phyloP scores from a whole-genome alignment of 2,329 filamentous ascomycete genomes.

The Diaporthe sp. region DNA sequence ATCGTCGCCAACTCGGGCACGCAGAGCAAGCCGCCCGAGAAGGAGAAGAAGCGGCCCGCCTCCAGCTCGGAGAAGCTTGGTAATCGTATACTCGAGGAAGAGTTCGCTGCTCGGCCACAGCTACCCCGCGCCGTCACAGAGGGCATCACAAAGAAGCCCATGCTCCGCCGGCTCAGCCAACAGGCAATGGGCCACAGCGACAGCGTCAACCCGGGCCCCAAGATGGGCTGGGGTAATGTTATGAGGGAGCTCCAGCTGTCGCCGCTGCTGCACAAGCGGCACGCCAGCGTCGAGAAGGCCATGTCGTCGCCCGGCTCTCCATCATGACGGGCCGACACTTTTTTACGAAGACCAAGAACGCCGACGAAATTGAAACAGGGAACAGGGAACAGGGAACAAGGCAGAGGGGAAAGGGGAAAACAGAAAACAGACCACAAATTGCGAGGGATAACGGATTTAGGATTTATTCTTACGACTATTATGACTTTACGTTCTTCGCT shows the following conservation, averaged over 20 bases:
- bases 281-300: conserved; percentile 70
- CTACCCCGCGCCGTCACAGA: conserved; percentile 57
- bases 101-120: conserved; percentile 43
- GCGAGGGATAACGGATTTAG: not conserved
- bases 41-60: conserved; percentile 38
- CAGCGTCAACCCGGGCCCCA: conserved; percentile 59
- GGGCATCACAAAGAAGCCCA: conserved; percentile 56
- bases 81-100: conserved; percentile 39
- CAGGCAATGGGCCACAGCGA: conserved; percentile 65
- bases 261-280: conserved; percentile 69
- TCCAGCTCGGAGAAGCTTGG: conserved; percentile 45
- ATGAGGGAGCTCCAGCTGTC: conserved; percentile 71
- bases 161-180: conserved; percentile 63
- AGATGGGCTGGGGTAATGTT: conserved; percentile 70
- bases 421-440: conserved; percentile 30
- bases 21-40: conserved; percentile 49
- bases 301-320: conserved; percentile 50
- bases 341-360: not conserved
- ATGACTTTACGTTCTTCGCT: conserved; percentile 33
- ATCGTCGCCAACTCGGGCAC: conserved; percentile 58
- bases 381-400: conserved; percentile 24
- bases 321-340: not conserved
- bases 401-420: conserved; percentile 33
- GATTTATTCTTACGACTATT: conserved; percentile 26
- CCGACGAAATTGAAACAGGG: not conserved